Evolutionary conservation across 257 asterid genomes (phyloP), one percentile per base, ranked within the genome.

Genomic region (Gynochthodes officinalis): DNA sequence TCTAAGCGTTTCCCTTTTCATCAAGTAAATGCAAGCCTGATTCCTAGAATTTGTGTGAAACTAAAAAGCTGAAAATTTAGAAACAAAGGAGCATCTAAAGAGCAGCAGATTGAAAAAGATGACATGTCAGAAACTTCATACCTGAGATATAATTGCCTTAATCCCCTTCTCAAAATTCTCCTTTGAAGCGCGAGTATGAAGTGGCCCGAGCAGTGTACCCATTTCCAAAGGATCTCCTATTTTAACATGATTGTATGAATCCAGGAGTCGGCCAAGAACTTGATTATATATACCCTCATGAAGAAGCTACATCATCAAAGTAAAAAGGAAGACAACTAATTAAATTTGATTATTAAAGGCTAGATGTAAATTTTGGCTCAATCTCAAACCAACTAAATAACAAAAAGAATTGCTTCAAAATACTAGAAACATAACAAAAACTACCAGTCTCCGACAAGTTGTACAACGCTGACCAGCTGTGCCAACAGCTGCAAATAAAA

Each of bases 391-490:
- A 39, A n/a, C 30, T 39, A 27, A 69, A 69, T 21, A 33, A 35
- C 30, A 67, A 37, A n/a, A 42, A 25, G 15, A 59, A 13, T n/a
- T 39, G 4, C 28, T 63, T 63, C 13, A 63, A 63, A 63, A 37
- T n/a, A 10, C 49, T 14, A 37, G 19, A 8, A 53, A 81, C 25
- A 73, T 35, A 23, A 52, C 60, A 25, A 62, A 69, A 23, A n/a
- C 8, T 89, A 95, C 99, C 99, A 95, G 86, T 83, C 99, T 89
- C 69, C 99, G 96, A 84, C 98, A 95, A 18, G 98, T 90, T 13
- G 99, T 92, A 79, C 99, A 95, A 72, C 99, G 91, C 79, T 95
- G 99, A 67, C 99, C 99, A 84, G 98, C 99, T 25, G 98, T 92
- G 78, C 99, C 98, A 72, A 95, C 98, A 67, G 98, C 99, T 49